Base-by-base conservation (phyloP, 257 asterid species). In the Cynanchum wilfordii region DNA sequence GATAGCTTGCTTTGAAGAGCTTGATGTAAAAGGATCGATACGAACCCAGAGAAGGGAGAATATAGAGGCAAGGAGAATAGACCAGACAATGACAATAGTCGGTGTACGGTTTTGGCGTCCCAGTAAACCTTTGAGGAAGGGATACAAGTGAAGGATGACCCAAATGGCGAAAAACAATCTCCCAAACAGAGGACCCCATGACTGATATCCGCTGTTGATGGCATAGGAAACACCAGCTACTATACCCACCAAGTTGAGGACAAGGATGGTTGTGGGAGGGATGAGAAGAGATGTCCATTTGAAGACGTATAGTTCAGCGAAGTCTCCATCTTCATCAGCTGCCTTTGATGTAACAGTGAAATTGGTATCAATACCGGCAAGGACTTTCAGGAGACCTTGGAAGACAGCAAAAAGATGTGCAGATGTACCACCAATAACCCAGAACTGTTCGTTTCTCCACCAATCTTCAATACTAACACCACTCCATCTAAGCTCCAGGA, bases 341-440 rank as follows among this genome's bases (percentile, higher is more conserved):
- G 97, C 90, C 82, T 93, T 93, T 13, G 97, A 89, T 1, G 98
- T 90, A 76, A 93, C 97, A 0, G 98, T 93, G 84, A 90, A 93
- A 67, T 87, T 86, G 67, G 97, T 93, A 74, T 93, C 98, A 4
- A 93, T 93, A 3, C 98, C 98, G 4, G 95, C 96, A 1, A 93
- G 87, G 24, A 93, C 97, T 82, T 93, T 90, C 69, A 93, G 20
- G 29, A 93, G 95, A 73, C 98, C 98, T 78, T 93, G 98, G 89
- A 93, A 89, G 30, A 93, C 97, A 0, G 96, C 97, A n/a, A 90
- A 87, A 16, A 93, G 89, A 79, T 93, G 97, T 25, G 98, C 95
- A 0, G 97, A 90, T n/a, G 97, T 91, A 24, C 98, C 98, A 70
- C 97, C 96, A 20, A 90, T 93, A 79, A 93, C 96, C 98, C 98